Evolutionary conservation across 352 stramenopile genomes (phyloP).

Genomic region (Phytophthora syringae): DNA sequence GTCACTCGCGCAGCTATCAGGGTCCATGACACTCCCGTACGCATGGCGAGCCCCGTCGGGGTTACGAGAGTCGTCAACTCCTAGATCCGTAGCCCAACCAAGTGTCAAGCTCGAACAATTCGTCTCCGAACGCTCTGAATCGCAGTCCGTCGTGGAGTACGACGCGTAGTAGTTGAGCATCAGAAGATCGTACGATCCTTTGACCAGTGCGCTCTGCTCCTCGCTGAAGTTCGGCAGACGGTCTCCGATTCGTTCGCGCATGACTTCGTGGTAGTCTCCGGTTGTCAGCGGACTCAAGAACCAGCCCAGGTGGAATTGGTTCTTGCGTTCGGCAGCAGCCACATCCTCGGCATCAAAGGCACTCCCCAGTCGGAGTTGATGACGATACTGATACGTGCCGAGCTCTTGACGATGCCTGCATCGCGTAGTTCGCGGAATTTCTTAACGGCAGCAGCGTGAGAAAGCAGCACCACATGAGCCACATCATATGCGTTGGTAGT

Average conservation of each 20-base stretch:
- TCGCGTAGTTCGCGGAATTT: slow-evolving; percentile 68
- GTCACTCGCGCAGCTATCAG: slow-evolving; percentile 26
- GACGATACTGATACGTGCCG: slow-evolving; percentile 90
- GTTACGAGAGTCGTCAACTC: slow-evolving; percentile 42
- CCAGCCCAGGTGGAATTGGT: slow-evolving; percentile 92
- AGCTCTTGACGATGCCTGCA: slow-evolving; percentile 14
- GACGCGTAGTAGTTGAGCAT: slow-evolving; percentile 94
- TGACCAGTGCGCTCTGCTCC: slow-evolving; percentile 70
- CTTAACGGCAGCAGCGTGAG: slow-evolving; percentile 86
- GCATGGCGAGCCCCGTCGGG: slow-evolving; percentile 37
- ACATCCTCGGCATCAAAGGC: slow-evolving; percentile 65
- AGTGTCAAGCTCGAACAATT: slow-evolving; percentile 43
- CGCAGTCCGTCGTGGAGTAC: slow-evolving; percentile 56
- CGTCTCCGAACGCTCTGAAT: slow-evolving; percentile 36
- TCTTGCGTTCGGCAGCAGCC: slow-evolving; percentile 78
- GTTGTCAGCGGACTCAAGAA: slow-evolving; percentile 89
- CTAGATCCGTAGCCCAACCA: slow-evolving; percentile 52
- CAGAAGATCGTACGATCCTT: slow-evolving; percentile 91
- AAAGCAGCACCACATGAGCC: slow-evolving; percentile 90
- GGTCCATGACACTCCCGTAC: slow-evolving; percentile 43
- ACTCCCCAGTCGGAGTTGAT: slow-evolving; percentile 83
- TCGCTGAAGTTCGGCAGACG: slow-evolving; percentile 89
- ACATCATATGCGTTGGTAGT: slow-evolving; percentile 49
- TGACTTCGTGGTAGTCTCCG: slow-evolving; percentile 92
- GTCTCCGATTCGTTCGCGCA: slow-evolving; percentile 83